These are phyloP conservation scores for Collybia sp. DNA, from an alignment of 768 basidiomycete species.

Conservation along the genomic window DNA sequence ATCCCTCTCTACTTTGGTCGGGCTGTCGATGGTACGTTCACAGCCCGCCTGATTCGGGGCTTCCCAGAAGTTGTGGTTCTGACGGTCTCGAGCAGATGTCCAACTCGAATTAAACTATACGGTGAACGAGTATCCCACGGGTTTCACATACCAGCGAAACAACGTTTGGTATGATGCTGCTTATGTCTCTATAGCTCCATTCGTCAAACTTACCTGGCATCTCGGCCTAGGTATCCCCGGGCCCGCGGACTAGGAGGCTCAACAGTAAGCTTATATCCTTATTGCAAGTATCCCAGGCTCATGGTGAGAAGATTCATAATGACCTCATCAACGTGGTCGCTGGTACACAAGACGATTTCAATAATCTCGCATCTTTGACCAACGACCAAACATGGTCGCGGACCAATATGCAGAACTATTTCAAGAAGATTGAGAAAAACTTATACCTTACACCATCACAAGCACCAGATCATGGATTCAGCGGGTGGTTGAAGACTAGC, in stretches of 20 bases:
- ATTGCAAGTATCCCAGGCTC: not conserved
- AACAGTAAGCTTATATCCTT: conserved; percentile 13
- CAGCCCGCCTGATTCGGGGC: not conserved
- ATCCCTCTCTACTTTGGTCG: conserved; percentile 20
- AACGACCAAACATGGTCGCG: conserved; percentile 22
- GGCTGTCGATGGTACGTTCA: conserved; percentile 16
- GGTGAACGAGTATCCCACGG: conserved; percentile 19
- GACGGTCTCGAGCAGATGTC: conserved; percentile 12
- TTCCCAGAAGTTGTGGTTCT: not conserved
- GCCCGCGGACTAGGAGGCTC: conserved; percentile 24
- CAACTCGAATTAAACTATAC: conserved; percentile 23
- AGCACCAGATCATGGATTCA: conserved; percentile 20
- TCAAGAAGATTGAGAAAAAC: conserved; percentile 20
- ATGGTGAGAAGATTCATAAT: conserved; percentile 18
- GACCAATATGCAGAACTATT: conserved; percentile 25
- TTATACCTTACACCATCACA: conserved; percentile 11
- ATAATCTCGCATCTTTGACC: conserved; percentile 18
- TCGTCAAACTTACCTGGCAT: not conserved
- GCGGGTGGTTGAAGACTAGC: conserved; percentile 24
- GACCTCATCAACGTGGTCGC: conserved; percentile 24
- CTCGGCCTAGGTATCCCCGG: conserved; percentile 20
- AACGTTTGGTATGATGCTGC: conserved; percentile 14
- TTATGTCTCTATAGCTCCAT: not conserved
- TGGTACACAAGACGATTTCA: conserved; percentile 18
- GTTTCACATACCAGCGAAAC: conserved; percentile 16